Evolutionary conservation across 2,329 filamentous ascomycete species (phyloP), one percentile per base, ranked within the genome.

Genomic region (Fusarium domesticum): DNA sequence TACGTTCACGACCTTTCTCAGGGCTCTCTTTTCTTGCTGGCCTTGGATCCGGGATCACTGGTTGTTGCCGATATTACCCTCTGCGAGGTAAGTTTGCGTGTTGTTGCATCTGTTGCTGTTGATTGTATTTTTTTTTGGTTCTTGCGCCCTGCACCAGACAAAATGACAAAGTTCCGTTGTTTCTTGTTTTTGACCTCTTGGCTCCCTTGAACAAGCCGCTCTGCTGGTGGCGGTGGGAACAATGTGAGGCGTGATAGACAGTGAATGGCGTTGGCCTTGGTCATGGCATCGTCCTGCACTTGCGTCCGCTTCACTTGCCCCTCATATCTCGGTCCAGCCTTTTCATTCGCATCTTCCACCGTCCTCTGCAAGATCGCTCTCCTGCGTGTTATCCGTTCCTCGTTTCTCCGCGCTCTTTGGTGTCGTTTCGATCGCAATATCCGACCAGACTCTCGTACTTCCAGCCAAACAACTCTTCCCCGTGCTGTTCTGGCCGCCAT

Each of bases 401-500:
- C 44, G 41, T 32, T 19, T 35, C 28, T 18, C 19, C 39, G 37
- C 42, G 18, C 41, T 44, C 41, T 32, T 46, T 37, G 25, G 41
- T 52, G 45, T 47, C 35, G 43, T 18, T 39, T 42, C 55, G 39
- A 14, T 35, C 8, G 35, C 51, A 39, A 33, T 35, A 31, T 18
- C 35, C 37, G 19, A 23, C 39, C 18, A 35, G 18, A 43, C 45
- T 33, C 35, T 34, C 36, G 45, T 58, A 51, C 37, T 43, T 44
- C 31, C 35, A 50, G 39, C 40, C 41, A 50, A 43, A 40, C 37
- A 37, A 28, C 35, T 39, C n/a, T 43, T 28, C 35, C 31, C 38
- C 35, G 35, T 38, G 23, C 42, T 40, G 37, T 45, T 38, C 20
- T 39, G 53, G 50, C 42, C 38, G 43, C 42, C 37, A 34, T 18